phyloP scores from a whole-genome alignment of 495 filamentous ascomycete genomes.

The Penicillium odoratum region DNA sequence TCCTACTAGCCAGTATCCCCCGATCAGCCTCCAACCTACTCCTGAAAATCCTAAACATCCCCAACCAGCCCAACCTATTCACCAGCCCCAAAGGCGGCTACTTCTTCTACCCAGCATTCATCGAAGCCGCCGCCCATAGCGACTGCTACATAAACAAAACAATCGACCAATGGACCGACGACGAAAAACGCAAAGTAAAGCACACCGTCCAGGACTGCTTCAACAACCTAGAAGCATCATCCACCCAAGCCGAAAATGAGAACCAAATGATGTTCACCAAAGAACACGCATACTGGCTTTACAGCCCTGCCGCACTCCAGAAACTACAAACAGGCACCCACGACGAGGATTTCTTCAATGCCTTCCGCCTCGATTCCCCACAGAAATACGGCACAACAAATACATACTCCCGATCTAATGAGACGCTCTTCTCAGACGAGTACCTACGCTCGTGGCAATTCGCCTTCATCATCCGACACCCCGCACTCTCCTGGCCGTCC shows the following conservation, averaged over 20 bases:
- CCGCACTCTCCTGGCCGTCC: conserved; percentile 40
- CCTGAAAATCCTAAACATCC: conserved; percentile 36
- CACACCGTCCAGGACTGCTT: conserved; percentile 21
- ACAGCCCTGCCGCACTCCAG: conserved; percentile 11
- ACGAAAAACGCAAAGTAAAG: conserved; percentile 15
- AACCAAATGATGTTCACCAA: conserved; percentile 40
- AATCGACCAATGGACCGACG: conserved; percentile 29
- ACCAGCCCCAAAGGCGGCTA: conserved; percentile 37
- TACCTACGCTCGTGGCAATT: conserved; percentile 35
- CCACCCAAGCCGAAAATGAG: conserved; percentile 21
- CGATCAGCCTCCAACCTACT: conserved; percentile 47
- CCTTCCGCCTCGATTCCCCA: conserved; percentile 13
- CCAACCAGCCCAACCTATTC: conserved; percentile 33
- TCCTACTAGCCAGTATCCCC: conserved; percentile 33
- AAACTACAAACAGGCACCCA: background rate
- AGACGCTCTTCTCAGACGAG: conserved; percentile 38
- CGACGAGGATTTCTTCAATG: background rate
- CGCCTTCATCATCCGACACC: conserved; percentile 48
- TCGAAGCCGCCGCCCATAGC: conserved; percentile 2
- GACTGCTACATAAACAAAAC: conserved; percentile 9
- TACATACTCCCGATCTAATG: conserved; percentile 30
- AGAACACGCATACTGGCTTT: conserved; percentile 36
- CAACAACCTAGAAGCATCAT: conserved; percentile 26
- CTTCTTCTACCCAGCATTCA: conserved; percentile 36
- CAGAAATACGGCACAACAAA: conserved; percentile 17